Percentiles rank a stretch among this genome's conserved stretches.
These are phyloP conservation scores for Vitis hybrid DNA, from an alignment of 177 flowering plant species.

Conservation along the genomic window DNA sequence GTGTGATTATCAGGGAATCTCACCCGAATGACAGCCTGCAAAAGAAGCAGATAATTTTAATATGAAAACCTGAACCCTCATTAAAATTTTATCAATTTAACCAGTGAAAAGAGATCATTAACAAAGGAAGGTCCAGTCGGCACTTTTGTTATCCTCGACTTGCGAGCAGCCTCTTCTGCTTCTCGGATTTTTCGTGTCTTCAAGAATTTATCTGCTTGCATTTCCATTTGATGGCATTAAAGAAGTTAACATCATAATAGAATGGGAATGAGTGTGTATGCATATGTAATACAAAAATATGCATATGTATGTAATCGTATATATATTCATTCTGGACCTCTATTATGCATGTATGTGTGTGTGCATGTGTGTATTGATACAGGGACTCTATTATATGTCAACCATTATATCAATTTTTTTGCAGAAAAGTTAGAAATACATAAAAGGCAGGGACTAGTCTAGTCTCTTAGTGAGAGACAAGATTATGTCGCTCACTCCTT, in stretches of 20 bases:
- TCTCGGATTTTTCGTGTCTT: conserved; percentile 90
- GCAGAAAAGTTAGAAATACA: not conserved
- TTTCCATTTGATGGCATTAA: not conserved
- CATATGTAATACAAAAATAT: too few species aligned
- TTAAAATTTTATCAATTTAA: not conserved
- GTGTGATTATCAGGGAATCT: conserved; percentile 92
- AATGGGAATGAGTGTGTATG: too few species aligned
- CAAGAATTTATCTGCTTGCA: conserved; percentile 61
- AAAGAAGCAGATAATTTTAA: conserved; percentile 8
- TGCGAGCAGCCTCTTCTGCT: conserved; percentile 89
- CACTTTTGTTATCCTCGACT: conserved; percentile 80
- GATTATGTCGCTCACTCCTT: not conserved
- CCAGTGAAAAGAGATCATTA: not conserved
- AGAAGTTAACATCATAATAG: not conserved
- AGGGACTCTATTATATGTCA: not conserved
- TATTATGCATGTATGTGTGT: too few species aligned
- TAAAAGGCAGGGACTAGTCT: not conserved
- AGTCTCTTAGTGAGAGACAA: not conserved
- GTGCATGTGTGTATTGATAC: not conserved
- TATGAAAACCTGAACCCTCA: not conserved
- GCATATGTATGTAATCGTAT: too few species aligned
- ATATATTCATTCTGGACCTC: too few species aligned
- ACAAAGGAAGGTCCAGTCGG: not conserved
- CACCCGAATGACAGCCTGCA: conserved; percentile 77
- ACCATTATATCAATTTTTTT: not conserved